A percentile compares a stretch with the other conserved stretches of the same genome.
These are phyloP conservation scores for Micromonas commoda DNA, from an alignment of 139 green algal genomes.

Conservation along the genomic window DNA sequence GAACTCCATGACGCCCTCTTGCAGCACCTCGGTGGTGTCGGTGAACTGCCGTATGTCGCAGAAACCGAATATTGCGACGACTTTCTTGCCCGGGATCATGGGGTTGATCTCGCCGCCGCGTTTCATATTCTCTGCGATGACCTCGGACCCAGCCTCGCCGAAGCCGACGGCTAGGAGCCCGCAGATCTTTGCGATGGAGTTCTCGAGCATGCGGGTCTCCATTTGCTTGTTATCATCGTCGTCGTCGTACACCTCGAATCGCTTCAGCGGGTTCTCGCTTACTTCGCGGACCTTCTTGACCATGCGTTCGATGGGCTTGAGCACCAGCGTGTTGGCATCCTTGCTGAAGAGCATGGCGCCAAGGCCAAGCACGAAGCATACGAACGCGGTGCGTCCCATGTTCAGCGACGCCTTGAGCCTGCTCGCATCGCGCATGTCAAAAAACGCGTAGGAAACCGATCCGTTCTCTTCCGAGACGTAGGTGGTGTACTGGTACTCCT, in stretches of 20 bases:
- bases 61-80: conserved; percentile 89
- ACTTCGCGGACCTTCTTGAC: conserved; percentile 61
- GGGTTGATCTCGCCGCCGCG: conserved; percentile 83
- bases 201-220: conserved; percentile 85
- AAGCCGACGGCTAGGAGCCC: conserved; percentile 84
- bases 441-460: conserved; percentile 8
- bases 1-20: conserved; percentile 83
- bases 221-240: conserved; percentile 47
- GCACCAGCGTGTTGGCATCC: conserved; percentile 74
- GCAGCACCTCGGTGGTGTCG: conserved; percentile 86
- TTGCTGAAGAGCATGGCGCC: conserved; percentile 70
- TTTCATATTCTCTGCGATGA: conserved; percentile 93
- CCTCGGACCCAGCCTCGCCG: conserved; percentile 80
- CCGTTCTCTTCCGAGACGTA: neutral
- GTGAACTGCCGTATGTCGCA: conserved; percentile 96
- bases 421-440: conserved; percentile 6
- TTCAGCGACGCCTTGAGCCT: conserved; percentile 62
- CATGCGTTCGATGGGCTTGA: conserved; percentile 89
- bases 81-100: conserved; percentile 77
- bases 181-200: conserved; percentile 83
- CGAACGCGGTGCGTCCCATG: conserved; percentile 72
- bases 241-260: conserved; percentile 25
- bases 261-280: conserved; percentile 55
- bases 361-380: conserved; percentile 67
- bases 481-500: conserved; percentile 16